phyloP scores from a whole-genome alignment of 257 asterid species.

The Catharanthus roseus region DNA sequence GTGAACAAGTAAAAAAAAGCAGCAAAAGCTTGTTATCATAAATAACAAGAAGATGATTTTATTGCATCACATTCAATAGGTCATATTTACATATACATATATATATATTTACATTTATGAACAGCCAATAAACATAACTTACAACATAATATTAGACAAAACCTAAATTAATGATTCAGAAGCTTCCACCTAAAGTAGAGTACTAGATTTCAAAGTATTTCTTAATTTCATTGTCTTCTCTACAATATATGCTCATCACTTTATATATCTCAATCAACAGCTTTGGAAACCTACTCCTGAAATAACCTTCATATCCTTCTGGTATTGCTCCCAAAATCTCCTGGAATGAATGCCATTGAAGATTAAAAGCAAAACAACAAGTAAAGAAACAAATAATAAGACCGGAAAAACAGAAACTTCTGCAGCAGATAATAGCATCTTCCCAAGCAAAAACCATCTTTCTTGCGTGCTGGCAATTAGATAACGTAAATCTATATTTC shows the following conservation, averaged over 20 bases:
- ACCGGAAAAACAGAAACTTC: neutral
- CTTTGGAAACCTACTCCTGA: slow-evolving; percentile 70
- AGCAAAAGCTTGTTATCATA: neutral
- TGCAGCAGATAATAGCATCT: neutral
- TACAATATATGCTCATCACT: slow-evolving; percentile 52
- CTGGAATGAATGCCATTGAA: slow-evolving; percentile 36
- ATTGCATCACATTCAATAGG: too few species aligned
- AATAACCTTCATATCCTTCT: slow-evolving; percentile 78
- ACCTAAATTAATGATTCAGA: neutral
- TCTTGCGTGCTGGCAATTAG: neutral
- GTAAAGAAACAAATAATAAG: neutral
- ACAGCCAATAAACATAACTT: neutral
- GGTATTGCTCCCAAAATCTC: slow-evolving; percentile 71
- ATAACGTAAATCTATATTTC: neutral
- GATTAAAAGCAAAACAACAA: neutral
- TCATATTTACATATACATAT: too few species aligned
- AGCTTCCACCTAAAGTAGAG: slow-evolving; percentile 12
- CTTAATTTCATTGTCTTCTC: slow-evolving; percentile 51
- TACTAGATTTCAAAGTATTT: slow-evolving; percentile 51
- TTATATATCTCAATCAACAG: slow-evolving; percentile 72
- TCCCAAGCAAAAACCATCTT: neutral
- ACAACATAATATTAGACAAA: neutral
- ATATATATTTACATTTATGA: slow-evolving; percentile 13
- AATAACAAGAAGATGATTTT: too few species aligned
- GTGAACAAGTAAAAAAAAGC: neutral